Percentiles rank a stretch among this genome's conserved stretches.
phyloP scores from a whole-genome alignment of 108 stramenopile species.

The Chaetoceros tenuissimus region DNA sequence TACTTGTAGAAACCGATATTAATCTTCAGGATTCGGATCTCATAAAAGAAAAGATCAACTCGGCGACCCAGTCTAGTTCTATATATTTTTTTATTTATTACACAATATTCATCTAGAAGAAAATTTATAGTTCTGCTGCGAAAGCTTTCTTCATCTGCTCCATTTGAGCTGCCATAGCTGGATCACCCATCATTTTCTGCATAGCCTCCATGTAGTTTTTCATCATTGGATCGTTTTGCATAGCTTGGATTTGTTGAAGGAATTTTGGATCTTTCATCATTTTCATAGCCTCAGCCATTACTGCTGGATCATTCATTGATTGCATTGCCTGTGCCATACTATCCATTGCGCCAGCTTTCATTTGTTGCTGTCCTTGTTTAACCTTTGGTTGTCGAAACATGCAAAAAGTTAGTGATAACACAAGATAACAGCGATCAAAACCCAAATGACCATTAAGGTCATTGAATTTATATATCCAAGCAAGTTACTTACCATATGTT shows the following conservation, averaged over 20 bases:
- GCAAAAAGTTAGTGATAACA: neutral
- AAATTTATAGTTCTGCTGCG: no score
- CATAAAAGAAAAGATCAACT: no score
- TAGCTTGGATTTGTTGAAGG: conserved; percentile 52
- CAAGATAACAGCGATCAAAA: neutral
- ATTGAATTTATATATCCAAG: no score
- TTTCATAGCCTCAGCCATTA: conserved; percentile 69
- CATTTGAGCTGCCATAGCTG: conserved; percentile 63
- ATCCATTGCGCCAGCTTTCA: conserved; percentile 46
- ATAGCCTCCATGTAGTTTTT: conserved; percentile 67
- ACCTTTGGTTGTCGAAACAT: no score
- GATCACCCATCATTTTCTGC: conserved; percentile 85
- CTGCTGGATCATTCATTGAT: conserved; percentile 66
- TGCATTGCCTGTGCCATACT: conserved; percentile 72
- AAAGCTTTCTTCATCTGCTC: conserved; percentile 57
- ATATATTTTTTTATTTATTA: no score
- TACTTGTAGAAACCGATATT: no score
- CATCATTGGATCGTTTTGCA: conserved; percentile 80
- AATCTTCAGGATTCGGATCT: no score
- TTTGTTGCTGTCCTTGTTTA: conserved; percentile 47
- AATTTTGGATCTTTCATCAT: conserved; percentile 85
- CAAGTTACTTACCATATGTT: conserved; percentile 78
- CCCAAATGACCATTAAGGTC: neutral
- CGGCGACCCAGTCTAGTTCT: no score
- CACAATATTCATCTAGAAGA: no score